Conservation (phyloP, 345 rosid genomes). For the Diplotaxis tenuifolia region DNA sequence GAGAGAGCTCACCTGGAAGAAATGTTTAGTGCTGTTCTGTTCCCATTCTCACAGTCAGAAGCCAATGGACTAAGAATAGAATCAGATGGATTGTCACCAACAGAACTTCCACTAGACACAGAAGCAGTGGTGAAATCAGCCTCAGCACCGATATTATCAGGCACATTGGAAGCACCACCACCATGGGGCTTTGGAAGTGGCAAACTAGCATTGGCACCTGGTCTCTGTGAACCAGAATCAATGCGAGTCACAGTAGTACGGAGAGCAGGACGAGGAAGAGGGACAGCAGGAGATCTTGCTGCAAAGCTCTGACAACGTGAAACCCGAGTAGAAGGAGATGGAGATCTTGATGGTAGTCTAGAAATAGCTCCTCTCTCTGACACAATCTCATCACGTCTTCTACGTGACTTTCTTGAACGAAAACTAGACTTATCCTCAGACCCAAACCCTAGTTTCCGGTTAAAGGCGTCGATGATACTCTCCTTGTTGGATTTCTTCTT, state of each 20-base stretch:
- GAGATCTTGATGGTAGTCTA: conserved; percentile 64
- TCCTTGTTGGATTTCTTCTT: conserved; percentile 76
- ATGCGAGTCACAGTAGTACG: conserved; percentile 41
- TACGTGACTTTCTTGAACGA: conserved; percentile 49
- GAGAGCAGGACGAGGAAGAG: conserved; percentile 74
- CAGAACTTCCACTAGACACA: conserved; percentile 65
- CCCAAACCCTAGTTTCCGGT: conserved; percentile 55
- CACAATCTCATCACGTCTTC: conserved; percentile 49
- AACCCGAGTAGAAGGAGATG: conserved; percentile 70
- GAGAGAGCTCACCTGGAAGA: conserved; percentile 77
- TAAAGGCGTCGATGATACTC: conserved; percentile 61
- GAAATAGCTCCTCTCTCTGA: conserved; percentile 68
- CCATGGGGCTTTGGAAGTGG: conserved; percentile 68
- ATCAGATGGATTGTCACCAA: conserved; percentile 60
- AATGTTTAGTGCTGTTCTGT: conserved; percentile 50
- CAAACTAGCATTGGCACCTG: conserved; percentile 45
- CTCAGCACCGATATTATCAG: conserved; percentile 47
- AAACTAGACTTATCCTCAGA: conserved; percentile 53
- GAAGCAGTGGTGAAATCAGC: conserved; percentile 68
- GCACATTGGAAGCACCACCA: conserved; percentile 45
- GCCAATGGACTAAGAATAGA: conserved; percentile 67
- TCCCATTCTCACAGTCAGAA: conserved; percentile 69
- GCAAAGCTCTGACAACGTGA: conserved; percentile 82
- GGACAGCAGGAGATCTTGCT: conserved; percentile 69
- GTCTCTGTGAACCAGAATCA: conserved; percentile 53